These are phyloP conservation scores for Scheffersomyces parashehatae DNA, from an alignment of 1,139 yeast species.

Conservation along the genomic window DNA sequence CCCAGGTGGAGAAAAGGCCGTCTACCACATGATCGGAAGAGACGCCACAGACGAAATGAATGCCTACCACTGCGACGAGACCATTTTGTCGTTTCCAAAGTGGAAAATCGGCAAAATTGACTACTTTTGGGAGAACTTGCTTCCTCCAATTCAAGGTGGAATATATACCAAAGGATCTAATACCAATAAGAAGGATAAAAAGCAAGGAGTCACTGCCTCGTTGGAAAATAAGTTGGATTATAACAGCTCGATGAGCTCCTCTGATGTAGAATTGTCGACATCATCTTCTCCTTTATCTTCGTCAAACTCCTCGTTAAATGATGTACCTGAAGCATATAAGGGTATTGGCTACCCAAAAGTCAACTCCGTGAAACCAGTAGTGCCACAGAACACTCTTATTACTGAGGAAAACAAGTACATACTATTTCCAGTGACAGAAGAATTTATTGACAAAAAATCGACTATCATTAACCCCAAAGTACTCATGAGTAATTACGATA, in stretches of 20 bases:
- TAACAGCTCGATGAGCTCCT: conserved; percentile 11
- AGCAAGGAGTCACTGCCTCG: conserved; percentile 1
- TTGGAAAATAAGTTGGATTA: conserved; percentile 21
- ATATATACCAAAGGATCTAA: conserved; percentile 29
- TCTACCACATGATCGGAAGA: conserved; percentile 80
- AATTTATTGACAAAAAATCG: conserved; percentile 9
- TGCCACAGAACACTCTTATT: conserved; percentile 50
- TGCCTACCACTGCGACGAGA: conserved; percentile 70
- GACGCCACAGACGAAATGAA: conserved; percentile 92
- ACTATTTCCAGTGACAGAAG: conserved; percentile 32
- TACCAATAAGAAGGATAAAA: neutral
- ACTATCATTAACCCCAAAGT: conserved; percentile 57
- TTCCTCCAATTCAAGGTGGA: conserved; percentile 92
- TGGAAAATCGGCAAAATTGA: conserved; percentile 69
- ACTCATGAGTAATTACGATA: conserved; percentile 60
- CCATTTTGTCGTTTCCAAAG: conserved; percentile 47
- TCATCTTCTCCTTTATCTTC: conserved; percentile 13
- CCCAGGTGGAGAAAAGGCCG: conserved; percentile 90
- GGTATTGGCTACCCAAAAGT: conserved; percentile 41
- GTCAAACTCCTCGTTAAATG: conserved; percentile 5
- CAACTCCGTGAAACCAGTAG: conserved; percentile 41
- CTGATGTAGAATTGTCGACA: conserved; percentile 12
- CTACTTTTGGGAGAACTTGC: conserved; percentile 65
- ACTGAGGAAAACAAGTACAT: conserved; percentile 35
- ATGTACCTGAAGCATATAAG: conserved; percentile 4